Base-by-base conservation (phyloP, 1,284 basidiomycete genomes). In the Amylostereum areolatum region DNA sequence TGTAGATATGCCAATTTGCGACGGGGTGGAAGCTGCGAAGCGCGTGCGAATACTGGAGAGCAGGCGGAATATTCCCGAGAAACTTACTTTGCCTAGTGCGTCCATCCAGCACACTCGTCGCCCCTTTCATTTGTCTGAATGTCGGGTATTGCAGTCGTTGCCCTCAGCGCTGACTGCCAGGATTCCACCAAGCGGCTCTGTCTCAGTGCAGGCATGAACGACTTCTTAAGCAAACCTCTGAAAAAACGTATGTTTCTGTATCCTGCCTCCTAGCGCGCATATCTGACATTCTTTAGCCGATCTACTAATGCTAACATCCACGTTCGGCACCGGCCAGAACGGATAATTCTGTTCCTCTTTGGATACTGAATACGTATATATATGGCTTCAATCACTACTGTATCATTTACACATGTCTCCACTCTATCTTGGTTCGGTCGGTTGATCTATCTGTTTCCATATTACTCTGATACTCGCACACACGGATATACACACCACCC, bases 121-220 rank as follows among this genome's bases (percentile, higher is more conserved):
- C 7, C 9, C 46, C 24, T 7, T 27, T 8, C 28, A 50, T 29
- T 39, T 18, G 45, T 5, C 50, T 48, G 51, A n/a, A 48, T 42
- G 33, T 41, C 4, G 40, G 5, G 45, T 47, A 7, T 47, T 43
- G 2, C 51, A 85, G 83, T 87, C 52, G 75, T 85, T 42, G 83
- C 83, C 1, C 63, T 87, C 34, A 85, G 82, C 57, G 83, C 83
- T 1, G 83, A 87, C 61, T 83, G 80, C 55, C 83, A 87, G 64
- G 82, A 84, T 50, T 84, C 81, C 4, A 85, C 83, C 3, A 85
- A 85, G 60, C 77, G 82, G 59, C 68, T 85, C 10, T 87, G 83
- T 57, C 62, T 85, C 18, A 84, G 81, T 57, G 81, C 83, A 6
- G 83, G 83, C 12, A 85, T 87, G 83, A 84, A 85, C 57, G 70